These are phyloP conservation scores for Rhododendron henanense DNA, from an alignment of 148 eudicot genomes.

Conservation along the genomic window DNA sequence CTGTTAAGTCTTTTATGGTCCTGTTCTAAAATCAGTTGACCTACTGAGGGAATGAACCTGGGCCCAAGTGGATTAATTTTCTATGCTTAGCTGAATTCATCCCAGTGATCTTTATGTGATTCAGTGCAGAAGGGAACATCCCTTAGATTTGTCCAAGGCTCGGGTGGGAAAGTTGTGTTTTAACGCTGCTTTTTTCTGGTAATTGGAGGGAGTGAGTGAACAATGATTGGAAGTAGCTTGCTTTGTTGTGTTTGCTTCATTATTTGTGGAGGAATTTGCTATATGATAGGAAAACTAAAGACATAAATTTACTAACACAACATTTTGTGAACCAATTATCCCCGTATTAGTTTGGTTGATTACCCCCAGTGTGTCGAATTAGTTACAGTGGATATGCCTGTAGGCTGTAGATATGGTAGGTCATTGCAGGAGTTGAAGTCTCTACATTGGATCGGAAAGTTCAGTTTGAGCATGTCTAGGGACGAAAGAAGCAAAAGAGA, in stretches of 20 bases:
- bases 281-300: not conserved
- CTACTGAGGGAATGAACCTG: not conserved
- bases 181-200: not conserved
- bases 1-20: not conserved
- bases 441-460: not conserved
- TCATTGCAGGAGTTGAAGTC: not conserved
- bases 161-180: not conserved
- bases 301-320: not conserved
- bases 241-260: not conserved
- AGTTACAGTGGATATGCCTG: not conserved
- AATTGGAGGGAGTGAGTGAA: not conserved
- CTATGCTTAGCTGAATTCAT: not conserved
- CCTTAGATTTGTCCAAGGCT: not conserved
- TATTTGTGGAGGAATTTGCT: not conserved
- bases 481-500: too few species aligned
- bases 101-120: not conserved
- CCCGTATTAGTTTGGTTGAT: not conserved
- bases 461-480: not conserved
- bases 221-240: not conserved
- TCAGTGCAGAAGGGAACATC: not conserved
- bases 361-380: not conserved
- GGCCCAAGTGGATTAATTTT: not conserved
- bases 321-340: not conserved
- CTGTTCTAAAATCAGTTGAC: not conserved
- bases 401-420: not conserved